Conservation (phyloP, 805 yeast species). For the Saccharomycopsis sp. region DNA sequence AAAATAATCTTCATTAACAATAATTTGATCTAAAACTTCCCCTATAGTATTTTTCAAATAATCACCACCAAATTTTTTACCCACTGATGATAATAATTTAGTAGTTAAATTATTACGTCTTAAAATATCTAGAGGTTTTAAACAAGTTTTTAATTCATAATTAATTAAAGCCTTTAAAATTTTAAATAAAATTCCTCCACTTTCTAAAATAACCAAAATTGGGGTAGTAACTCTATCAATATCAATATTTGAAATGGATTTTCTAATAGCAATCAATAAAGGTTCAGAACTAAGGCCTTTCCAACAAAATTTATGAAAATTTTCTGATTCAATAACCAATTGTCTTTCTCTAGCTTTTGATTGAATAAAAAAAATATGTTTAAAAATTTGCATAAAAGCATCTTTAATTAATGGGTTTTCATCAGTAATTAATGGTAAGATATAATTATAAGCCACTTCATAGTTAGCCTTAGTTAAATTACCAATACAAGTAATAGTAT, state of each 20-base stretch:
- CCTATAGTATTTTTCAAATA: slow-evolving; percentile 44
- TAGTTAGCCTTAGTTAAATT: slow-evolving; percentile 15
- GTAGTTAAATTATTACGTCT: slow-evolving; percentile 66
- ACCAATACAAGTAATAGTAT: slow-evolving; percentile 6
- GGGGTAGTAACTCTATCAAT: slow-evolving; percentile 10
- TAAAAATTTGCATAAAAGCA: slow-evolving; percentile 14
- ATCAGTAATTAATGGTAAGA: slow-evolving; percentile 12
- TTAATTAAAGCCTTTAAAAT: slow-evolving; percentile 3
- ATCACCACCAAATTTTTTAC: slow-evolving; percentile 52
- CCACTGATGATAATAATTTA: slow-evolving; percentile 58
- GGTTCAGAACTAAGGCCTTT: slow-evolving; percentile 22
- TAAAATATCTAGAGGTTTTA: slow-evolving; percentile 44
- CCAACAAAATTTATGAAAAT: slow-evolving; percentile 5
- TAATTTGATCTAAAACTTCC: slow-evolving; percentile 47
- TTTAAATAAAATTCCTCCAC: slow-evolving; percentile 1
- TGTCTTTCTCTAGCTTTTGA: not conserved
- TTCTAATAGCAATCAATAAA: slow-evolving; percentile 31
- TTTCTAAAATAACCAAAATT: slow-evolving; percentile 5
- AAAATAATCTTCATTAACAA: slow-evolving; percentile 35
- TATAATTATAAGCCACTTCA: slow-evolving; percentile 10
- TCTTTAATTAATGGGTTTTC: slow-evolving; percentile 10
- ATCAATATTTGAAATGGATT: slow-evolving; percentile 3
- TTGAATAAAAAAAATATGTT: slow-evolving; percentile 3
- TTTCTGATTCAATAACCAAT: not conserved
- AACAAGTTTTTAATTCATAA: slow-evolving; percentile 8